phyloP scores from a whole-genome alignment of 345 rosid genomes.

The Crucihimalaya himalaica region DNA sequence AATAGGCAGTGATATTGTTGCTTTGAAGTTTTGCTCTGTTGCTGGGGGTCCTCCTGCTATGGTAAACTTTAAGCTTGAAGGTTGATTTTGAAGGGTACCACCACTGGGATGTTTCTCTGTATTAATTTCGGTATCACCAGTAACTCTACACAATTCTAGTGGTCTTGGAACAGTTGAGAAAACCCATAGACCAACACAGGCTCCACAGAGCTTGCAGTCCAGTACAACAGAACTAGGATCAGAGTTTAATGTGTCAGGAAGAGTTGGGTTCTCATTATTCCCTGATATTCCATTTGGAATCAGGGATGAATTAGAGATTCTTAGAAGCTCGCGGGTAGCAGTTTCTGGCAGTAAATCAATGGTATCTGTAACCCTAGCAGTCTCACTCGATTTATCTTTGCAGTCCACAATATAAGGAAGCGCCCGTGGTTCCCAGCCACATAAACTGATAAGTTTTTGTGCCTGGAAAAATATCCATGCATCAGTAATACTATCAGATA shows the following conservation, averaged over 20 bases:
- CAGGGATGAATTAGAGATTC: slow-evolving; percentile 32
- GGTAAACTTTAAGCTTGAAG: slow-evolving; percentile 59
- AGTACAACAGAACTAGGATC: slow-evolving; percentile 82
- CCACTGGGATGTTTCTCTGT: slow-evolving; percentile 39
- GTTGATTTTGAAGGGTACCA: slow-evolving; percentile 37
- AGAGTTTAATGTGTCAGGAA: slow-evolving; percentile 43
- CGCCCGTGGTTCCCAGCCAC: slow-evolving; percentile 93
- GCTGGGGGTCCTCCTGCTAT: slow-evolving; percentile 98
- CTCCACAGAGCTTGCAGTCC: slow-evolving; percentile 95
- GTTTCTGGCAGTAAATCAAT: slow-evolving; percentile 43
- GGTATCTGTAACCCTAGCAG: slow-evolving; percentile 38
- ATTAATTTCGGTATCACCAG: slow-evolving; percentile 57
- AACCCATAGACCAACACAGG: slow-evolving; percentile 92
- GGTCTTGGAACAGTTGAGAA: slow-evolving; percentile 66
- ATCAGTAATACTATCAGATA: slow-evolving; percentile 13
- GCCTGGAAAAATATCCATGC: slow-evolving; percentile 59
- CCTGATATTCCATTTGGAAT: slow-evolving; percentile 39
- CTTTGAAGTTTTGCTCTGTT: slow-evolving; percentile 82
- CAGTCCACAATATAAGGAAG: slow-evolving; percentile 79
- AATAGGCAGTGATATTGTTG: slow-evolving; percentile 76
- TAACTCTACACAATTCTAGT: slow-evolving; percentile 70
- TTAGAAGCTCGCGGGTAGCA: slow-evolving; percentile 44
- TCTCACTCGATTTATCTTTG: slow-evolving; percentile 48
- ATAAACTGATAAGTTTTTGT: slow-evolving; percentile 68
- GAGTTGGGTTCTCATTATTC: slow-evolving; percentile 38